Evolutionary conservation across 176 grass and related monocot genomes (phyloP).

Genomic region (Paspalum notatum): DNA sequence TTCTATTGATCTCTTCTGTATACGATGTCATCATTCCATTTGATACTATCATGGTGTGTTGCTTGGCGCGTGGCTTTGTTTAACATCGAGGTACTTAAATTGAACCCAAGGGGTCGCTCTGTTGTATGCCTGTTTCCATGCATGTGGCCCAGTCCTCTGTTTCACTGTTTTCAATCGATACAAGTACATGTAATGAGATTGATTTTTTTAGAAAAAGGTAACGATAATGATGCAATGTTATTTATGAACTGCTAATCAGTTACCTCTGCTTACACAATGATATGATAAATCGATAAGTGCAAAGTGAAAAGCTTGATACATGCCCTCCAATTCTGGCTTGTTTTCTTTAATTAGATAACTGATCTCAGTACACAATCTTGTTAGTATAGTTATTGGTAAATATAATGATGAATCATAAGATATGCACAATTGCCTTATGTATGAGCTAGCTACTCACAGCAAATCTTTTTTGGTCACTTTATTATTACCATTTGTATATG

Average conservation of each 20-base stretch:
- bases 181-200: background rate
- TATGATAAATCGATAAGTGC: background rate
- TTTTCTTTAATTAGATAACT: background rate
- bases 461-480: background rate
- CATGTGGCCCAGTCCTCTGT: background rate
- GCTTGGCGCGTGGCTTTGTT: background rate
- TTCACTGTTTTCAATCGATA: background rate
- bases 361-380: background rate
- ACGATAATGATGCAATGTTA: background rate
- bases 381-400: background rate
- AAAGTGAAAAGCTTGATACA: background rate
- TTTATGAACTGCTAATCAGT: background rate
- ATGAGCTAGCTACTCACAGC: background rate
- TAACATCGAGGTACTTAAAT: background rate
- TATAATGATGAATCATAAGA: background rate
- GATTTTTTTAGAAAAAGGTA: no score
- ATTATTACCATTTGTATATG: background rate
- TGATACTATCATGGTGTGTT: background rate
- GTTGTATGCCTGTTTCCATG: background rate
- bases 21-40: background rate
- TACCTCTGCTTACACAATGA: background rate
- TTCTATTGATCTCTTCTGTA: background rate
- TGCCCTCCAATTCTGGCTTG: background rate
- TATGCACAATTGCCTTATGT: background rate
- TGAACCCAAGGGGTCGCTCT: background rate